Base-by-base conservation (phyloP, 116 monocot genomes). In the Phalaenopsis hybrid region DNA sequence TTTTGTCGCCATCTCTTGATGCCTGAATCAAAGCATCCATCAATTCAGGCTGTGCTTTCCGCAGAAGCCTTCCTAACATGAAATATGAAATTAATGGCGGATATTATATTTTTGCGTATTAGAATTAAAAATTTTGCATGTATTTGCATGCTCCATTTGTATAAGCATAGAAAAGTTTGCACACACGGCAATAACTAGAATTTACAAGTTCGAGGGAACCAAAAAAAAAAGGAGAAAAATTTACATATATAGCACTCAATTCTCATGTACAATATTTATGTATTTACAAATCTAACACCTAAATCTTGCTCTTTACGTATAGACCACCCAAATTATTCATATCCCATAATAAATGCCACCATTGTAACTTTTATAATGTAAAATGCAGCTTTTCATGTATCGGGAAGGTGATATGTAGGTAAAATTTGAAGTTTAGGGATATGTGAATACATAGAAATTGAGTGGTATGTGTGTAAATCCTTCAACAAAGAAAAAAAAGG, bases 11-110 rank as follows among this genome's bases (percentile, higher is more conserved):
- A 70, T 93, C 95, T 87, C 90, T 98, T 25, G 89, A 93, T 79
- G 95, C 92, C 78, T 89, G 87, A 82, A 98, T 90, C 79, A 98
- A 77, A 83, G 81, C 83, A 87, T 93, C 93, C 93, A 98, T 91
- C 88, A 98, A 83, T 57, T 95, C 93, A 59, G 93, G 98, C 79
- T 92, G 74, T 82, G 85, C 94, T 33, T 86, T 78, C 49, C 97
- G 83, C 84, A 97, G 75, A 63, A 97, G 88, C 84, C 90, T 91
- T 83, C 94, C 97, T 96, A 57, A 74, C 23, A 85, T 67, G 85
- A 45, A 85, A 21, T 6, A 46, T 21, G 51, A 77, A 77, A 77
- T 72, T 3, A 1, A 41, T 72, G 6, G 37, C 34, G 37, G 33
- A 72, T 72, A 37, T 72, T 72, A 34, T 23, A 34, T 72, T 72